These are phyloP conservation scores for Naganishia kalamii DNA, from an alignment of 768 basidiomycete species.

Conservation along the genomic window DNA sequence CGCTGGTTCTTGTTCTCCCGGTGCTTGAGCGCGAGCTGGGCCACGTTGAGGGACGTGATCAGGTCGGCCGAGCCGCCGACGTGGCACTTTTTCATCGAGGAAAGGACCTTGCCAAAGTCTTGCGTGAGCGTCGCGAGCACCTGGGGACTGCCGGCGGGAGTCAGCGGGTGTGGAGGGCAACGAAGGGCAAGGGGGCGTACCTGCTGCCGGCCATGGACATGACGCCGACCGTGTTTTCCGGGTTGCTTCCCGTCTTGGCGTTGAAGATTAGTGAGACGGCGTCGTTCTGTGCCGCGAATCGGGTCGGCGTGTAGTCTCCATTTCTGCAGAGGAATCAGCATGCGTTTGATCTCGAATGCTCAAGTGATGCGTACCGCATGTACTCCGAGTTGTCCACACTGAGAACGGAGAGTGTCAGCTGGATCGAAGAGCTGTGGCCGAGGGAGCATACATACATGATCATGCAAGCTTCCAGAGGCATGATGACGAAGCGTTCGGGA, in stretches of 20 bases:
- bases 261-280: slow-evolving; percentile 83
- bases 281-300: slow-evolving; percentile 86
- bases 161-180: neutral
- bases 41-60: slow-evolving; percentile 82
- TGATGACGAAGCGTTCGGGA: slow-evolving; percentile 44
- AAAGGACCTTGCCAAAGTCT: slow-evolving; percentile 84
- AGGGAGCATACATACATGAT: slow-evolving; percentile 54
- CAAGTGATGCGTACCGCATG: slow-evolving; percentile 54
- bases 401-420: slow-evolving; percentile 20
- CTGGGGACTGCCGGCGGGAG: slow-evolving; percentile 61
- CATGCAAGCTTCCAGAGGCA: slow-evolving; percentile 98
- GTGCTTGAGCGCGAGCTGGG: slow-evolving; percentile 93
- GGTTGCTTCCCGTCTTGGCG: slow-evolving; percentile 90
- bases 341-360: slow-evolving; percentile 11
- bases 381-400: slow-evolving; percentile 92
- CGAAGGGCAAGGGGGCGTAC: slow-evolving; percentile 48
- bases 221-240: slow-evolving; percentile 92
- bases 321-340: slow-evolving; percentile 22
- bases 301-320: slow-evolving; percentile 46
- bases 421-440: neutral
- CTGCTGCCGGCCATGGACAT: slow-evolving; percentile 98
- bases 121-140: slow-evolving; percentile 94
- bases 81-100: slow-evolving; percentile 63
- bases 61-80: slow-evolving; percentile 80
- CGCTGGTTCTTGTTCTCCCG: slow-evolving; percentile 97